Evolutionary conservation across 2,329 filamentous ascomycete genomes (phyloP).

Genomic region (Teratosphaeria viscida): DNA sequence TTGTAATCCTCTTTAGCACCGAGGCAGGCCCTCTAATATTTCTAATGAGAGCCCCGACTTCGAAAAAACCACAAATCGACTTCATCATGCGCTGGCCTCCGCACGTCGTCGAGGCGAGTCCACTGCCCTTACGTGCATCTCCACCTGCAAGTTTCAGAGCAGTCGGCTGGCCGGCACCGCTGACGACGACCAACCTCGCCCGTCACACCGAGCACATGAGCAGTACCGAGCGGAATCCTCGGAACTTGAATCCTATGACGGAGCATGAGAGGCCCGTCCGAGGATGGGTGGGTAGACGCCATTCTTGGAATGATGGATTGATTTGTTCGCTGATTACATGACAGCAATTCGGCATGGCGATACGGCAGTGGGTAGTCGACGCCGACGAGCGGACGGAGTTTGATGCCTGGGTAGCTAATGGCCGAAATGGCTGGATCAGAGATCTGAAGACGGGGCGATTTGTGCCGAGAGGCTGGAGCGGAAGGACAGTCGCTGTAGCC

Average conservation of each 20-base stretch:
- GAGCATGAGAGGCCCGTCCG: background rate
- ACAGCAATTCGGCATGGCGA: background rate
- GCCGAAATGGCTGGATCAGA: background rate
- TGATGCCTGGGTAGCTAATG: background rate
- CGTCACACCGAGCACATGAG: background rate
- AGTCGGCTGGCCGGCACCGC: background rate
- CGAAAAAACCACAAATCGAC: background rate
- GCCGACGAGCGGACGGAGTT: background rate
- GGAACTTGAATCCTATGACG: background rate
- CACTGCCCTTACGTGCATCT: background rate
- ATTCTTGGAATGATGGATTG: background rate
- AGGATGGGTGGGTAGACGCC: background rate
- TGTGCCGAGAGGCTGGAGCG: background rate
- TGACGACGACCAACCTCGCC: background rate
- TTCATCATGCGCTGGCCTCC: background rate
- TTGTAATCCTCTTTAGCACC: too few species aligned
- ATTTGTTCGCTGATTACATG: background rate
- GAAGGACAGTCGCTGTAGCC: background rate
- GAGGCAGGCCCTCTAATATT: background rate
- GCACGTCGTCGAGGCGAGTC: background rate
- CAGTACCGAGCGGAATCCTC: background rate
- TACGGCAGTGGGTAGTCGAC: background rate
- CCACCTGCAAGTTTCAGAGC: background rate
- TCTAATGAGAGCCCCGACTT: background rate
- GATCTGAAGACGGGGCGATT: background rate